Evolutionary conservation across 139 green algal species (phyloP).

Genomic region (Chlorella vulgaris): DNA sequence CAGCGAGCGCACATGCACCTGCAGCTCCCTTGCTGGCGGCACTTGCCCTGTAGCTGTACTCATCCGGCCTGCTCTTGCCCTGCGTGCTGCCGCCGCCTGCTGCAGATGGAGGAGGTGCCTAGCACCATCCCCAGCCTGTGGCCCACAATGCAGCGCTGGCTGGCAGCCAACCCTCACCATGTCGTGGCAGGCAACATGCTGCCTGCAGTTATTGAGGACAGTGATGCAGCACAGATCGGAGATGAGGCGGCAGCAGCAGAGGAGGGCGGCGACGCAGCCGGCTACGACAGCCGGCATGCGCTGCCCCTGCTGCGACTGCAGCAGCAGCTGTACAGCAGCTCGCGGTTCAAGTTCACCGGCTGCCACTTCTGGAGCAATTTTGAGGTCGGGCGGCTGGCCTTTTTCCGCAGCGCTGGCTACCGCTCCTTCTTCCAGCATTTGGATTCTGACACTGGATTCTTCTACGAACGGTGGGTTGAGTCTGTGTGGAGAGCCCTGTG

Average conservation of each 20-base stretch:
- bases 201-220: not conserved
- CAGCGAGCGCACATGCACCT: not conserved
- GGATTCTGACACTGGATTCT: conserved; percentile 40
- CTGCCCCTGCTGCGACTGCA: not conserved
- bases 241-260: not conserved
- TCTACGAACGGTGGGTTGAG: conserved; percentile 34
- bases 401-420: conserved; percentile 37
- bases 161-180: conserved; percentile 4
- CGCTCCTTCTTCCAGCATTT: conserved; percentile 38
- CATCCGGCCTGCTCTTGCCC: no score
- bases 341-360: conserved; percentile 10
- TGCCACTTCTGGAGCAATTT: conserved; percentile 58
- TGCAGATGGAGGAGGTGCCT: conserved; percentile 14
- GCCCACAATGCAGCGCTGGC: conserved; percentile 20
- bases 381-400: conserved; percentile 46
- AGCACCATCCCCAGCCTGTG: conserved; percentile 7
- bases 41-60: no score
- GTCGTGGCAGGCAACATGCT: conserved; percentile 1
- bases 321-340: not conserved
- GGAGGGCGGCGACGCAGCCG: not conserved
- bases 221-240: not conserved
- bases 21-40: not conserved
- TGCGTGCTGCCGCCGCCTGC: no score
- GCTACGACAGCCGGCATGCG: not conserved
- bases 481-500: not conserved